phyloP scores from a whole-genome alignment of 148 eudicot species.

The Amaranthus cruentus region DNA sequence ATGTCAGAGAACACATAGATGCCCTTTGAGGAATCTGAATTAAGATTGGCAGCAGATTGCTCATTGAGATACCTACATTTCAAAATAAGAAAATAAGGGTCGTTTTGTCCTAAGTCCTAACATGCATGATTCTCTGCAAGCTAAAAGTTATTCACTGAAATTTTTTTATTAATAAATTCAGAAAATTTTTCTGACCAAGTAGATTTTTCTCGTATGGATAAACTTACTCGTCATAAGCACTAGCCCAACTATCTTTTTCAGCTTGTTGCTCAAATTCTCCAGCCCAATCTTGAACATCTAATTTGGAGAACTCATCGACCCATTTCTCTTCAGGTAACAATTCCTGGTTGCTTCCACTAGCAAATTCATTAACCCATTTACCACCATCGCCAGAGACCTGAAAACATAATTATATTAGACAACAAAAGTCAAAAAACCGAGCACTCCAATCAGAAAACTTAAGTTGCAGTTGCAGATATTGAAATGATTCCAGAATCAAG shows the following conservation, averaged over 20 bases:
- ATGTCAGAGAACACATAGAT: conserved; percentile 84
- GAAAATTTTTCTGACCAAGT: neutral
- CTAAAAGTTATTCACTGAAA: neutral
- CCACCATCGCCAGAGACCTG: conserved; percentile 60
- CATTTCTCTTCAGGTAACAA: conserved; percentile 59
- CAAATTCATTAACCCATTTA: conserved; percentile 78
- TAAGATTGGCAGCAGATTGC: conserved; percentile 58
- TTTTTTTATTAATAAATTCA: neutral
- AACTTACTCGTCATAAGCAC: conserved; percentile 96
- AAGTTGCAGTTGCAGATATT: neutral
- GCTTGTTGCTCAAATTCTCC: conserved; percentile 87
- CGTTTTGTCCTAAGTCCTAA: neutral
- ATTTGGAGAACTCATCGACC: conserved; percentile 85
- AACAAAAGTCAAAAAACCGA: neutral
- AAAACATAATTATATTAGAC: conserved; percentile 20
- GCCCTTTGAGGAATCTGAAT: conserved; percentile 57
- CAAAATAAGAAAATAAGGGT: neutral
- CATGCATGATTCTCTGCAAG: neutral
- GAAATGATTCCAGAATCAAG: neutral
- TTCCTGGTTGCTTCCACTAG: conserved; percentile 49
- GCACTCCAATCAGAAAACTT: conserved; percentile 3
- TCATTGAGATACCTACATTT: conserved; percentile 63
- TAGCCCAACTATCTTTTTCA: conserved; percentile 72
- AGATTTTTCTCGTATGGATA: neutral
- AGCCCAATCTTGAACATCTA: conserved; percentile 85